Base-by-base conservation (phyloP, 345 rosid genomes). In the Populus tremula region DNA sequence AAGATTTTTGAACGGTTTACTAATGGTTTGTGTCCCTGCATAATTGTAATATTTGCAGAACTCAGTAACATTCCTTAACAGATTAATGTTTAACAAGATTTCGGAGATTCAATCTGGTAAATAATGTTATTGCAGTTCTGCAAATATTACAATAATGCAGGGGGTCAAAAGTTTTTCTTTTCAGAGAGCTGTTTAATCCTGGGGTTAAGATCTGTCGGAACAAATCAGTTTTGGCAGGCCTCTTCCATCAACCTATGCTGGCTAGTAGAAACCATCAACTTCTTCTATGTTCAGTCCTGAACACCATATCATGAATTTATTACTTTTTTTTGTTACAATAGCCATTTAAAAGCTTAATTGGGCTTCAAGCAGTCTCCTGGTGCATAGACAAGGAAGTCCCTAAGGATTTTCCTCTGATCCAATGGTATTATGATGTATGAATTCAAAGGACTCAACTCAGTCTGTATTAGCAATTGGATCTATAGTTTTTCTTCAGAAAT, bases 1-100 rank as follows among this genome's bases (percentile, higher is more conserved):
- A 76, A 78, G 75, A 77, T 82, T 78, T 86, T 78, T 47, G 25
- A 67, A 11, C 72, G 74, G 35, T 86, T 84, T 6, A 50, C 67
- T 29, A 47, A 76, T 62, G 87, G 84, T 21, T 43, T 23, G 38
- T 82, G 90, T 78, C 84, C 54, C 5, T 3, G 20, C 54, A 25
- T 25, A 0, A 25, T 25, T 25, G 25, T 25, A 25, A 25, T 25
- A 25, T 25, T 25, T 25, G 25, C 25, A 25, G 0, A 25, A 25
- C 25, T 25, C 25, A 25, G 25, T 25, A 25, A 25, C 25, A 25
- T 25, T 25, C 25, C 25, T 25, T 25, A 25, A 0, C 25, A 25
- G 25, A 25, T 25, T 25, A 25, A 25, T 25, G 13, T 5, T 43
- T 11, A 8, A 43, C 13, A 43, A 43, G 12, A 9, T 10, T 41